These are phyloP conservation scores for Verbena officinalis DNA, from an alignment of 257 asterid genomes.

Conservation along the genomic window DNA sequence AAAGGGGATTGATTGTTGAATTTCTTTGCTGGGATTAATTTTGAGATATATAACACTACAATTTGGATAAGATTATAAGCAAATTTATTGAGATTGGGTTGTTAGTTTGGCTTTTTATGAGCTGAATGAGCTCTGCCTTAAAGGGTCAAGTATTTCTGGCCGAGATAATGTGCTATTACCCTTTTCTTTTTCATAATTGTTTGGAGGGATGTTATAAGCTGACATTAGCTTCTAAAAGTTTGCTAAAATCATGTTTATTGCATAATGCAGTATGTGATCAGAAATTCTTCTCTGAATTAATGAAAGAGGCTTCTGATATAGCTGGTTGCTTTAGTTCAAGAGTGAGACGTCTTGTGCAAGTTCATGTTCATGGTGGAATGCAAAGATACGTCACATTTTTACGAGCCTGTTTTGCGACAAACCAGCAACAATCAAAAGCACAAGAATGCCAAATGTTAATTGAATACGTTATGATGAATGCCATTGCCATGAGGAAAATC, in stretches of 20 bases:
- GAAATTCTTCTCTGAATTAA: constrained; percentile 74
- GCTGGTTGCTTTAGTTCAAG: constrained; percentile 82
- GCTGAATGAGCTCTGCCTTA: neutral
- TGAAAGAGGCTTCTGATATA: constrained; percentile 80
- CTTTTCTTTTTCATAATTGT: neutral
- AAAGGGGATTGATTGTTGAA: constrained; percentile 5
- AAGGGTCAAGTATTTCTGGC: no score
- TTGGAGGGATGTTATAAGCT: neutral
- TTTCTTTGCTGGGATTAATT: neutral
- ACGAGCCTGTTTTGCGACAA: constrained; percentile 53
- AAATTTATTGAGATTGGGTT: no score
- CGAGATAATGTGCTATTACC: neutral
- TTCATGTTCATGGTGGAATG: constrained; percentile 59
- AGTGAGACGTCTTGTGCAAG: constrained; percentile 72
- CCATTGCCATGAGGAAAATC: constrained; percentile 83
- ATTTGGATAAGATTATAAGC: no score
- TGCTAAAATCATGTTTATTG: constrained; percentile 7
- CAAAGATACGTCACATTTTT: constrained; percentile 50
- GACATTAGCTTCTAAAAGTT: neutral
- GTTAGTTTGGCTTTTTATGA: neutral
- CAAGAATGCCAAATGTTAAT: constrained; percentile 66
- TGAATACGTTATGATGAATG: constrained; percentile 79
- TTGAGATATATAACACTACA: no score
- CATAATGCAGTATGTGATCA: constrained; percentile 71
- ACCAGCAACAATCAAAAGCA: constrained; percentile 55